Evolutionary conservation across 202 grass and related monocot species (phyloP).

Genomic region (Digitaria exilis): DNA sequence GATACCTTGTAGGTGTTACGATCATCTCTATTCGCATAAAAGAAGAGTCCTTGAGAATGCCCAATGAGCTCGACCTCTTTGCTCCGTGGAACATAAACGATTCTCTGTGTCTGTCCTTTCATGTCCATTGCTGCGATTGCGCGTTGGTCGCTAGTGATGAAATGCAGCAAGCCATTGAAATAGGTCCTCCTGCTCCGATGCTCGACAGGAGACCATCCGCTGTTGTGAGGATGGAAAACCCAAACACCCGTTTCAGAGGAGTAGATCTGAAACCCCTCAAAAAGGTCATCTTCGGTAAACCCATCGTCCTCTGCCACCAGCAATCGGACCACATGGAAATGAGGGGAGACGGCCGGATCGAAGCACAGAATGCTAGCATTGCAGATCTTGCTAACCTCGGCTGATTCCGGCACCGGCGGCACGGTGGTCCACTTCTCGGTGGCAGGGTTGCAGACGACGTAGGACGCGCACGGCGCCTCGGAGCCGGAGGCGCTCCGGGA

Average conservation of each 20-base stretch:
- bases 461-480: background rate
- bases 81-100: background rate
- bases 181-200: background rate
- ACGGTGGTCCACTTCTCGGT: background rate
- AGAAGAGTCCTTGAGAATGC: background rate
- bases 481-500: background rate
- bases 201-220: background rate
- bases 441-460: conserved; percentile 1
- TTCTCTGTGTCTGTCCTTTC: background rate
- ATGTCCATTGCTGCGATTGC: background rate
- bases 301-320: background rate
- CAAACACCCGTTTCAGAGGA: conserved; percentile 2
- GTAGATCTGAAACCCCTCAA: conserved; percentile 6
- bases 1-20: background rate
- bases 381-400: background rate
- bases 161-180: conserved; percentile 1
- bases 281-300: background rate
- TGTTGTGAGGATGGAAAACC: background rate
- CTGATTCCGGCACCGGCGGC: background rate
- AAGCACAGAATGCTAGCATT: background rate
- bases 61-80: background rate
- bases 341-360: background rate
- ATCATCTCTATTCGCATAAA: background rate
- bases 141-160: background rate
- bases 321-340: conserved; percentile 23